These are phyloP conservation scores for Pestalotiopsis sp. DNA, from an alignment of 2,329 filamentous ascomycete species.

Conservation along the genomic window DNA sequence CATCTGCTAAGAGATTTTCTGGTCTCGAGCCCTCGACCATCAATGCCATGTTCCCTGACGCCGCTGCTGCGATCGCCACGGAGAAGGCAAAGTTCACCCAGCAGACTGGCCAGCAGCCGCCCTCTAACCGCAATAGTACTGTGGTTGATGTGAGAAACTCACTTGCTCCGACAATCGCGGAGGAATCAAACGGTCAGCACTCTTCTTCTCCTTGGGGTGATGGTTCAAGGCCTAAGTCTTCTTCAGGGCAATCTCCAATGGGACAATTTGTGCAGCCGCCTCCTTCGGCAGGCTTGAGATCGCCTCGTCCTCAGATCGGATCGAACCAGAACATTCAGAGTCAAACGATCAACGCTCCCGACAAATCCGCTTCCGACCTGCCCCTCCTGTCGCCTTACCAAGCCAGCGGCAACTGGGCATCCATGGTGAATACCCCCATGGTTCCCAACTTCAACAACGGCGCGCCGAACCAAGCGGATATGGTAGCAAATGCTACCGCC, in stretches of 20 bases:
- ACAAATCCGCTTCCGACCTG: slow-evolving; percentile 70
- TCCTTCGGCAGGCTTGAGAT: slow-evolving; percentile 75
- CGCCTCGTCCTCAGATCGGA: slow-evolving; percentile 70
- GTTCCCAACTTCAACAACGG: slow-evolving; percentile 77
- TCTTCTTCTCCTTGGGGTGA: slow-evolving; percentile 81
- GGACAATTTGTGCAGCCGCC: slow-evolving; percentile 90
- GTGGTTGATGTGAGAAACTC: slow-evolving; percentile 77
- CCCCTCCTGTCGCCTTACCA: slow-evolving; percentile 85
- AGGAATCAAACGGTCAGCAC: slow-evolving; percentile 63
- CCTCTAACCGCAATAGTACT: slow-evolving; percentile 90
- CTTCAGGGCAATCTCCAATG: slow-evolving; percentile 81
- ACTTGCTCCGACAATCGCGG: slow-evolving; percentile 74
- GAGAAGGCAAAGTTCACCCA: slow-evolving; percentile 98
- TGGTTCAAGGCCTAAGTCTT: slow-evolving; percentile 72
- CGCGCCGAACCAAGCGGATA: slow-evolving; percentile 79
- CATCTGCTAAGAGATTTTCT: slow-evolving; percentile 86
- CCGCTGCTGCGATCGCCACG: slow-evolving; percentile 95
- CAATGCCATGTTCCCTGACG: slow-evolving; percentile 98
- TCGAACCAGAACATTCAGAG: slow-evolving; percentile 75
- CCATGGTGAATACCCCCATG: slow-evolving; percentile 98
- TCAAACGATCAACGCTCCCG: slow-evolving; percentile 75
- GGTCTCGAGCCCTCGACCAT: slow-evolving; percentile 92
- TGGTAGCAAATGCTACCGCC: slow-evolving; percentile 97
- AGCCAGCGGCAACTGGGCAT: slow-evolving; percentile 92
- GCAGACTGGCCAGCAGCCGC: slow-evolving; percentile 85